These are phyloP conservation scores for Thymus quinquecostatus DNA, from an alignment of 257 asterid genomes.

Conservation along the genomic window DNA sequence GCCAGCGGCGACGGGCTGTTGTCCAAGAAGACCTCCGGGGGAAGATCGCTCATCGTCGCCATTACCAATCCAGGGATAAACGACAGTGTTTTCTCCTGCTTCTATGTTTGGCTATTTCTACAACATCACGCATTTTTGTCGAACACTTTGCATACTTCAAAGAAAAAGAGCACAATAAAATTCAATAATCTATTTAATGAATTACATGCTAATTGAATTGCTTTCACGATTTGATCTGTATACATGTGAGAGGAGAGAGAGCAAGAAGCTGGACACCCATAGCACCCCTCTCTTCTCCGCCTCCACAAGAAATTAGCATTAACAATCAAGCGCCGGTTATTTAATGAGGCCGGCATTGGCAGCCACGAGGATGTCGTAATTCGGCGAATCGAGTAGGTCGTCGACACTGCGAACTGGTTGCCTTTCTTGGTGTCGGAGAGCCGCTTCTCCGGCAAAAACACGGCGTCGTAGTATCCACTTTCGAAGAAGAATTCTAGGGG, in stretches of 20 bases:
- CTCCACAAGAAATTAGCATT: conserved; percentile 66
- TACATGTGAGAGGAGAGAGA: conserved; percentile 59
- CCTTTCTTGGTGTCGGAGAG: too few species aligned
- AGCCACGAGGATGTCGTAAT: too few species aligned
- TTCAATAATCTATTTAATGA: not conserved
- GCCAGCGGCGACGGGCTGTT: conserved; percentile 51
- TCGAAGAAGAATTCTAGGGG: too few species aligned
- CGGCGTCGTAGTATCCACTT: too few species aligned
- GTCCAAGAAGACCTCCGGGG: conserved; percentile 49
- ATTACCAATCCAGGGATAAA: conserved; percentile 60
- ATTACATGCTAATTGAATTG: conserved; percentile 33
- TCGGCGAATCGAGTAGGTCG: too few species aligned
- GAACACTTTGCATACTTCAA: not conserved
- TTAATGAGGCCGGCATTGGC: conserved; percentile 36
- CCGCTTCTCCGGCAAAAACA: too few species aligned
- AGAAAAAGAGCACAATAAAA: not conserved
- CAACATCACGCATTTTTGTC: not conserved
- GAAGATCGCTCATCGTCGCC: conserved; percentile 50
- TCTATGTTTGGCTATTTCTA: conserved; percentile 20
- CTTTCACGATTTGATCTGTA: conserved; percentile 48
- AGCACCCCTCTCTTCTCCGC: conserved; percentile 59
- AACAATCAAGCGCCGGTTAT: conserved; percentile 48
- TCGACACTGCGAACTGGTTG: too few species aligned
- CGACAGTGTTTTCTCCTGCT: conserved; percentile 34
- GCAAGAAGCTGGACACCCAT: conserved; percentile 64